phyloP scores from a whole-genome alignment of 192 early-diverging fungal genomes.

The Coemansia sp. region DNA sequence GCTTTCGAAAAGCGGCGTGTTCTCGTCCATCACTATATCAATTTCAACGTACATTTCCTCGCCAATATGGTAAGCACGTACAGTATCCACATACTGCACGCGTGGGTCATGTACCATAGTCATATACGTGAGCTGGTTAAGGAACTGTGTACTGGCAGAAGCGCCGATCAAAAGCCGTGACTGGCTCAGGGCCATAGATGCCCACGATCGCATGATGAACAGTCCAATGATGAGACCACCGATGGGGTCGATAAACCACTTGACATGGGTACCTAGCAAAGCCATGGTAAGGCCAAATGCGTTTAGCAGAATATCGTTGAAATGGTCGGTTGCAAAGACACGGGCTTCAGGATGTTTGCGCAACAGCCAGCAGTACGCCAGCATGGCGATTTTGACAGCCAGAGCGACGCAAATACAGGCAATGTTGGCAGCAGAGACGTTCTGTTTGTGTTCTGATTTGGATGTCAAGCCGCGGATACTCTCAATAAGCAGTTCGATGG shows the following conservation, averaged over 20 bases:
- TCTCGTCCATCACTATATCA: conserved; percentile 85
- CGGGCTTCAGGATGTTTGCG: conserved; percentile 48
- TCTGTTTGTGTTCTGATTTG: conserved; percentile 39
- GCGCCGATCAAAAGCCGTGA: conserved; percentile 71
- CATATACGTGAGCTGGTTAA: conserved; percentile 81
- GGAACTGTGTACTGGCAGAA: conserved; percentile 71
- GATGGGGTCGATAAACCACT: conserved; percentile 66
- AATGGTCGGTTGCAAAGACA: conserved; percentile 64
- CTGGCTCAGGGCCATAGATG: conserved; percentile 60
- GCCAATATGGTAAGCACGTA: conserved; percentile 81
- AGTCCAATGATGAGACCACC: conserved; percentile 65
- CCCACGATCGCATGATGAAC: conserved; percentile 66
- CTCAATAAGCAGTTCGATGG: conserved; percentile 69
- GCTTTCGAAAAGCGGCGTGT: conserved; percentile 70
- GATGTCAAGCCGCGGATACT: conserved; percentile 59
- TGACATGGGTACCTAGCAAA: conserved; percentile 58
- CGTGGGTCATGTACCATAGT: conserved; percentile 66
- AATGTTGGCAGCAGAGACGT: conserved; percentile 50
- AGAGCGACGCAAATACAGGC: conserved; percentile 56
- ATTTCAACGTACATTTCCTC: conserved; percentile 86
- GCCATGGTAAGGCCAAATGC: conserved; percentile 63
- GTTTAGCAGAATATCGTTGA: conserved; percentile 70
- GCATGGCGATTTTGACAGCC: conserved; percentile 58
- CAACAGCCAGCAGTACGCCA: conserved; percentile 59
- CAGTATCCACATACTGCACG: conserved; percentile 65